Evolutionary conservation across 2,329 filamentous ascomycete genomes (phyloP), one percentile per base, ranked within the genome.

Genomic region (Nemania sp.): DNA sequence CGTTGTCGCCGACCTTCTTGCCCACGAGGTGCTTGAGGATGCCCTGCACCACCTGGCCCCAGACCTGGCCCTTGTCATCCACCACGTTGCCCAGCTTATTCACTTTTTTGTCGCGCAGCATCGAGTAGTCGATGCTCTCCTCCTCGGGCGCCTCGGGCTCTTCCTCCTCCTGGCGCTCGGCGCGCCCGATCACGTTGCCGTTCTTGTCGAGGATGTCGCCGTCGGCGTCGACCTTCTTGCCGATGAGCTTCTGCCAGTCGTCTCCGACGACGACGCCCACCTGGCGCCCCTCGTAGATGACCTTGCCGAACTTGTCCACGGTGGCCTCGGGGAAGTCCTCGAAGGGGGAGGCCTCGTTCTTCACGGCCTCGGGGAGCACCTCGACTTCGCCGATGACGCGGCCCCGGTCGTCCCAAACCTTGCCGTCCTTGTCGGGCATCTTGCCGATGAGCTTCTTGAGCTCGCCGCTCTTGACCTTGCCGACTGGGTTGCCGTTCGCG

Each of bases 21-120:
- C 90, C 90, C 35, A 89, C 78, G 5, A 93, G 84, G 69, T 90
- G 83, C 78, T 90, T 87, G 20, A 88, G 73, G 18, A 89, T 87
- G 43, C 91, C 91, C 72, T 90, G 86, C 38, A 88, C 80, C 13
- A 93, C 82, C 53, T 87, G 88, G 18, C 89, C 91, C 71, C 92
- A 80, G 2, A 87, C 74, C 49, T 85, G 81, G 26, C 85, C 85
- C 43, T 85, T 81, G 10, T 85, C 80, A 67, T 87, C 83, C 58
- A 89, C 83, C 22, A 89, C 82, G 62, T 89, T 88, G 58, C 87
- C 87, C 10, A 80, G 75, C 77, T 89, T 89, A 80, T 89, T 89
- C 73, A 89, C 85, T 69, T 83, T 87, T 77, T 82, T 82, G 65
- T 82, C 83, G 66, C 86, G 84, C 38, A 89, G 82, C 20, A 82